Evolutionary conservation across 2,329 filamentous ascomycete species (phyloP), one percentile per base, ranked within the genome.

Genomic region (Aspergillus puulaauensis): DNA sequence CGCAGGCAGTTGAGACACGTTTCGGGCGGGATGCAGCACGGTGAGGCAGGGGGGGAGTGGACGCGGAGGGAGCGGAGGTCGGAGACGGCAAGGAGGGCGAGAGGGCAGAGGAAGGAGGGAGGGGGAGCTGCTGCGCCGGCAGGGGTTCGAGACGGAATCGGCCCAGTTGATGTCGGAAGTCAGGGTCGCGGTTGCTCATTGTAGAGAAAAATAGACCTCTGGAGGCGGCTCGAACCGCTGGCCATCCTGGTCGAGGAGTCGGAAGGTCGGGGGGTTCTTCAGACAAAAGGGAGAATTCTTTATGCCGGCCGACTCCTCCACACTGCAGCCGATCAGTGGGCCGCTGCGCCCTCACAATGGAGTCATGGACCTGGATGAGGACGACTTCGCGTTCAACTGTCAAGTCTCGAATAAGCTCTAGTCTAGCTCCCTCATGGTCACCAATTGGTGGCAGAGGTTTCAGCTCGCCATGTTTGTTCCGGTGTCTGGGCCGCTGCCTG

Each of bases 1-100:
- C 73, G 57, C 73, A 75, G 21, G 73, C 73, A 1, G 72, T 75
- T 24, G 73, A 75, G 14, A 75, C 73, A 35, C 73, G 73, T 58
- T 75, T 75, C 24, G 65, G 70, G 52, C 67, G 70, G 47, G 55
- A 44, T 14, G 55, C 19, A 52, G 54, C 31, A 14, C 50, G 44
- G 11, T 53, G 52, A 8, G 61, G 57, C 5, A 52, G 59, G 23
- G 56, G 40, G 9, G 35, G 21, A 14, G 51, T 19, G 35, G 51
- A 3, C 23, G 53, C n/a, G 17, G 33, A 43, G 11, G 53, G 40
- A 17, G 44, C 19, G 45, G 46, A 19, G 3, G 56, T 19, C 11
- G 37, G 47, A 15, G 56, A 54, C 14, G 45, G 21, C 12, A 43
- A 33, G 15, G 59, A 53, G 12, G 60, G 39, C 19, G 50, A 40